Conservation (phyloP, 2,329 filamentous ascomycete species). For the Colletotrichum filicis region DNA sequence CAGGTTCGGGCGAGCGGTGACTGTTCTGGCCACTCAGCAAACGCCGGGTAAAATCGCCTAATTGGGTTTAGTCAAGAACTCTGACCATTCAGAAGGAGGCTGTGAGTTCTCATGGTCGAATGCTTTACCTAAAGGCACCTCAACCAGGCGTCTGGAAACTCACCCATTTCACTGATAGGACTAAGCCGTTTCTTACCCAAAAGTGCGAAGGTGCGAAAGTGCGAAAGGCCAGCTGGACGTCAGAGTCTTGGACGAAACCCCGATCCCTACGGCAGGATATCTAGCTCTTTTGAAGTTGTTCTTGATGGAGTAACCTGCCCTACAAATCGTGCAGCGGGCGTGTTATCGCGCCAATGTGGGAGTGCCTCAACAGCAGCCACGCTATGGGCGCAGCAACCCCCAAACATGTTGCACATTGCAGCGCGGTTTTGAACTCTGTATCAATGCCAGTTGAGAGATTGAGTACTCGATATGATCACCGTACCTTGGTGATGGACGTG, state of each 20-base stretch:
- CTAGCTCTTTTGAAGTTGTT: neutral
- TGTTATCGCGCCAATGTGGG: neutral
- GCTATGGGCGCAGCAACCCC: neutral
- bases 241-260: neutral
- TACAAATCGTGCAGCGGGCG: neutral
- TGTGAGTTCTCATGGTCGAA: neutral
- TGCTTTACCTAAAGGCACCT: neutral
- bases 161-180: neutral
- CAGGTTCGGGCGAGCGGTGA: conserved; percentile 12
- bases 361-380: neutral
- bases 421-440: neutral
- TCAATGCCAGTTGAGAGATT: neutral
- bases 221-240: neutral
- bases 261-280: neutral
- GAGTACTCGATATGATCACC: neutral
- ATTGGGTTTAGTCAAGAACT: neutral
- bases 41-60: conserved; percentile 6
- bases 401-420: neutral
- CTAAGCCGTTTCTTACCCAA: neutral
- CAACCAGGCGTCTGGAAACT: neutral
- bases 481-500: neutral
- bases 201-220: neutral
- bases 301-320: neutral
- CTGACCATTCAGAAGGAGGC: neutral
- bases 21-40: neutral